These are phyloP conservation scores for Tylopilus sp. DNA, from an alignment of 768 basidiomycete species.

Conservation along the genomic window DNA sequence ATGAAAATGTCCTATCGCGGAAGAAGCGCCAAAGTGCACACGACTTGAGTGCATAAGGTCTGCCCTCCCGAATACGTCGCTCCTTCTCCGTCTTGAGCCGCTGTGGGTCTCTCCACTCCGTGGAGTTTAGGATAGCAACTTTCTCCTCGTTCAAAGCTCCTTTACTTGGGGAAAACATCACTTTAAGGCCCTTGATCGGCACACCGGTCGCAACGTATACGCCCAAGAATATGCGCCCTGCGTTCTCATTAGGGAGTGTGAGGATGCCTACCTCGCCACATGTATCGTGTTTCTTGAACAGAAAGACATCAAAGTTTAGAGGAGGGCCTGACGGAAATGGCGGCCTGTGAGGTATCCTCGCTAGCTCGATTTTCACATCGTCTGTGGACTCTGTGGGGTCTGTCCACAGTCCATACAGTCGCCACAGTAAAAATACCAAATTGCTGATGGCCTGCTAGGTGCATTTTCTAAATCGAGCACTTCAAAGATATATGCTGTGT, in stretches of 20 bases:
- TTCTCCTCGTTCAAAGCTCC: conserved; percentile 18
- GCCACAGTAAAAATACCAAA: no score
- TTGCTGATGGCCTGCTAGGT: no score
- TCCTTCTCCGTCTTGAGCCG: conserved; percentile 23
- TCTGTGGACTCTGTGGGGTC: no score
- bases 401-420: no score
- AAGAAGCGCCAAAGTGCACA: conserved; percentile 38
- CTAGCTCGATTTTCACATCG: conserved; percentile 34
- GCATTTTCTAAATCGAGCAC: no score
- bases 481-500: no score
- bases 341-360: conserved; percentile 31
- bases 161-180: conserved; percentile 22
- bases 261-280: conserved; percentile 31
- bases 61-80: conserved; percentile 19
- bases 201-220: conserved; percentile 26
- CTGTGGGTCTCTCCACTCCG: conserved; percentile 31
- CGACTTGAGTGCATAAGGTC: conserved; percentile 19
- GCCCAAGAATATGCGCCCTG: conserved; percentile 25
- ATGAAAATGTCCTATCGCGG: conserved; percentile 32
- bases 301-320: conserved; percentile 33
- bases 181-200: conserved; percentile 22
- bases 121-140: conserved; percentile 23
- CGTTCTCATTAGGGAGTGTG: conserved; percentile 23
- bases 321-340: conserved; percentile 27
- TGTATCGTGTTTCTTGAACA: conserved; percentile 23